phyloP scores from a whole-genome alignment of 371 early-diverging fungal species.

The Mortierella sp. region DNA sequence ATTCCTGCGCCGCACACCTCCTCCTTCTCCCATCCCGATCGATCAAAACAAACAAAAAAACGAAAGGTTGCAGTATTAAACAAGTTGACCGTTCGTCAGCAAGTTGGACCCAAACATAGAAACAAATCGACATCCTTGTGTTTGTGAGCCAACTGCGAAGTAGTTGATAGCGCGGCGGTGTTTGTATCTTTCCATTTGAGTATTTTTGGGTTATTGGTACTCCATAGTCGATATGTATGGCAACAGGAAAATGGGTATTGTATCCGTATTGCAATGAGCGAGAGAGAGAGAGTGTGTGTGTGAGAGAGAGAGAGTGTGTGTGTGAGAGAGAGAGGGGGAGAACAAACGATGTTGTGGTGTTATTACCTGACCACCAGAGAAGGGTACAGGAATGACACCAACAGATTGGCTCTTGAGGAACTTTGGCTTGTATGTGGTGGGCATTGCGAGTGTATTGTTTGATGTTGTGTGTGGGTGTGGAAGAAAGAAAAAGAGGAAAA shows the following conservation, averaged over 20 bases:
- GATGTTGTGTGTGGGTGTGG: background rate
- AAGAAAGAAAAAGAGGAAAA: background rate
- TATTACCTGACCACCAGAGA: constrained; percentile 79
- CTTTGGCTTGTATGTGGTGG: constrained; percentile 31
- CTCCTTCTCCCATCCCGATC: background rate
- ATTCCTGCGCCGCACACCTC: background rate
- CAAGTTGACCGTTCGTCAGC: background rate
- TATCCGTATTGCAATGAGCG: background rate
- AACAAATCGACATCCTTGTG: background rate
- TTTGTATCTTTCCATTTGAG: background rate
- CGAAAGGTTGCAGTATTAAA: background rate
- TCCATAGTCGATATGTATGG: background rate
- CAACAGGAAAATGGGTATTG: background rate
- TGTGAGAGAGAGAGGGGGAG: too few species aligned
- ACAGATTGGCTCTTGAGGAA: constrained; percentile 66
- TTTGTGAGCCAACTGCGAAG: background rate
- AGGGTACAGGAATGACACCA: constrained; percentile 82
- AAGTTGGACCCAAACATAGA: background rate
- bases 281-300: too few species aligned
- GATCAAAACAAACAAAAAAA: too few species aligned
- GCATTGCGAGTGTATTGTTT: constrained; percentile 16
- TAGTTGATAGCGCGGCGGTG: background rate
- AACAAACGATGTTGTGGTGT: background rate
- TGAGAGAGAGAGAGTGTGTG: too few species aligned
- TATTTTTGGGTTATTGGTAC: background rate